Conservation (phyloP, 345 rosid genomes). For the Toxicodendron radicans region DNA sequence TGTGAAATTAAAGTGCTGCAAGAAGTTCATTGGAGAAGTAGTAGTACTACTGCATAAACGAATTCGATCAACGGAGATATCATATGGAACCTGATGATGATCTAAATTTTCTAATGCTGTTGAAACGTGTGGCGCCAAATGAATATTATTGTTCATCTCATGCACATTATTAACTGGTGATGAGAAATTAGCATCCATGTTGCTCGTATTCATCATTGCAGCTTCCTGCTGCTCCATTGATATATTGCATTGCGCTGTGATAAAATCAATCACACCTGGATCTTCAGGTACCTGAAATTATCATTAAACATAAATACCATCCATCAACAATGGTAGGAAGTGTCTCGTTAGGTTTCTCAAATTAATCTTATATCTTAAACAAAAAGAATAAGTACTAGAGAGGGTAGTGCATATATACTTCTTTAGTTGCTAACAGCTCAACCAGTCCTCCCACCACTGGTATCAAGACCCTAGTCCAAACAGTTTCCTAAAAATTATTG, state of each 20-base stretch:
- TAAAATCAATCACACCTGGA: slow-evolving; percentile 58
- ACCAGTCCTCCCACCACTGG: slow-evolving; percentile 79
- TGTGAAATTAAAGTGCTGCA: slow-evolving; percentile 46
- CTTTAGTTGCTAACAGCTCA: slow-evolving; percentile 75
- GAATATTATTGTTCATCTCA: slow-evolving; percentile 30
- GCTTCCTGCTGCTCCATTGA: slow-evolving; percentile 52
- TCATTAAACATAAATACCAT: not conserved
- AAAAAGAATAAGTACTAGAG: not conserved
- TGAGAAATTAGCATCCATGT: slow-evolving; percentile 27
- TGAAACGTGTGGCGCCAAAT: slow-evolving; percentile 18
- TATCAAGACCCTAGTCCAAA: slow-evolving; percentile 78
- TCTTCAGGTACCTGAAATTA: slow-evolving; percentile 71
- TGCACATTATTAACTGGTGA: slow-evolving; percentile 24
- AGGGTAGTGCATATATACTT: slow-evolving; percentile 41
- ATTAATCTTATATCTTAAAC: not conserved
- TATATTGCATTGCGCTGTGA: slow-evolving; percentile 53
- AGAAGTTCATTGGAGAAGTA: slow-evolving; percentile 35
- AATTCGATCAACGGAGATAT: slow-evolving; percentile 40
- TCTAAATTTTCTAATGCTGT: slow-evolving; percentile 37
- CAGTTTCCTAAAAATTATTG: slow-evolving; percentile 48
- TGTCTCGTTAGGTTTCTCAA: no score
- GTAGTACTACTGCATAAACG: slow-evolving; percentile 21
- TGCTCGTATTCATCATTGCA: slow-evolving; percentile 20
- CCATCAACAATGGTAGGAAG: no score
- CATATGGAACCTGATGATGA: slow-evolving; percentile 30